Evolutionary conservation across 2,329 filamentous ascomycete genomes (phyloP).

Genomic region (Elsinoe necatrix): DNA sequence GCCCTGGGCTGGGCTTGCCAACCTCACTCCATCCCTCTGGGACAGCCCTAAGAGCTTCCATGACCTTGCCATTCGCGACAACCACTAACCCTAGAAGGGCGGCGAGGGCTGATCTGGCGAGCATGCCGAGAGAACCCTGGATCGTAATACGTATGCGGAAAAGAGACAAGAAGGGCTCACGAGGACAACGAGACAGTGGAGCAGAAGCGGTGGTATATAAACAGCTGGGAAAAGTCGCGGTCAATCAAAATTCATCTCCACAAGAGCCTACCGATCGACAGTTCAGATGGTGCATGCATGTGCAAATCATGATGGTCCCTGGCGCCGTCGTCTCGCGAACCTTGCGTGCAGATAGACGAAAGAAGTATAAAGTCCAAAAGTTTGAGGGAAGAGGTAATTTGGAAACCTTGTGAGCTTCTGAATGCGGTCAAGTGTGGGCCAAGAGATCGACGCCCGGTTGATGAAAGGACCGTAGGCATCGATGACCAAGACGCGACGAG

Average conservation of each 20-base stretch:
- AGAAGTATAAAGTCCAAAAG: too few species aligned
- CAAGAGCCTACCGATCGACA: not conserved
- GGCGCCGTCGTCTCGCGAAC: not conserved
- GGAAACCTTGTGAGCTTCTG: not conserved
- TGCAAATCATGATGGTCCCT: not conserved
- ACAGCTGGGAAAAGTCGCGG: not conserved
- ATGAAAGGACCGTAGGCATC: not conserved
- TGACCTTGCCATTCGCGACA: conserved; percentile 18
- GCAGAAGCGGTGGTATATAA: not conserved
- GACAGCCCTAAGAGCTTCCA: conserved; percentile 20
- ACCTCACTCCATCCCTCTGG: conserved; percentile 21
- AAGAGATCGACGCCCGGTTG: not conserved
- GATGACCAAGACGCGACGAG: not conserved
- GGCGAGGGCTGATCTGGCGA: conserved; percentile 4
- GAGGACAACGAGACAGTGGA: not conserved
- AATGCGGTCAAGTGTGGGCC: conserved; percentile 11
- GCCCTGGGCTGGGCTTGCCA: conserved; percentile 19
- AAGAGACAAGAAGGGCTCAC: not conserved
- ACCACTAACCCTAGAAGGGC: conserved; percentile 16
- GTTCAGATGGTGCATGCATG: not conserved
- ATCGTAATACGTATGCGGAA: not conserved
- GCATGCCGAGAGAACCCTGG: conserved; percentile 1
- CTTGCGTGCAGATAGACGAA: not conserved
- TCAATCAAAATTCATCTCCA: not conserved
- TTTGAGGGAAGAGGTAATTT: not conserved